Percentiles rank a stretch among this genome's conserved stretches.
Conservation (phyloP, 495 filamentous ascomycete species). For the Penicillium psychrofluorescens region DNA sequence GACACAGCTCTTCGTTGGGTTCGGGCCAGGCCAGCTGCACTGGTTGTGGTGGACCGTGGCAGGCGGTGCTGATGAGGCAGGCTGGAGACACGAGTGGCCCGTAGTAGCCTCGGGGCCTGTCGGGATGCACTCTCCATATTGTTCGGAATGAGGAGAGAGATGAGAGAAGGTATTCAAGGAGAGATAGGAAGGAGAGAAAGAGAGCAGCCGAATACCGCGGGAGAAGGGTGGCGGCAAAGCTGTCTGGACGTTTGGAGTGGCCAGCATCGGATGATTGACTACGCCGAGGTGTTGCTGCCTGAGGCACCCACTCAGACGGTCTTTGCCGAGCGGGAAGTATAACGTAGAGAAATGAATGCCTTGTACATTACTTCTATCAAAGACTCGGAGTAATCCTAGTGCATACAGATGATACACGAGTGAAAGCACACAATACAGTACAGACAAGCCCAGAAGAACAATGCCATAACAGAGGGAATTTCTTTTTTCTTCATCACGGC, state of each 20-base stretch:
- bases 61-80: slow-evolving; percentile 17
- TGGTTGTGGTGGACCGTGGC: slow-evolving; percentile 5
- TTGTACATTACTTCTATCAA: too few species aligned
- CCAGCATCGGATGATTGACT: too few species aligned
- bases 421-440: too few species aligned
- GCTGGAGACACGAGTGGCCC: slow-evolving; percentile 14
- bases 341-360: too few species aligned
- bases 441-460: too few species aligned
- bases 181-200: background rate
- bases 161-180: background rate
- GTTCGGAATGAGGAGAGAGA: background rate
- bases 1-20: slow-evolving; percentile 27
- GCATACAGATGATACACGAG: too few species aligned
- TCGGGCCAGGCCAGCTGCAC: slow-evolving; percentile 15
- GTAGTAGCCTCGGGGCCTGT: slow-evolving; percentile 30
- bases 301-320: background rate
- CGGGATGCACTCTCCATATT: slow-evolving; percentile 38
- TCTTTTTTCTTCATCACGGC: slow-evolving; percentile 3
- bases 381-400: too few species aligned
- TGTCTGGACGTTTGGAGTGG: background rate
- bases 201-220: slow-evolving; percentile 6
- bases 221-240: slow-evolving; percentile 3
- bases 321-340: too few species aligned
- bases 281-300: background rate
- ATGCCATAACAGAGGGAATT: background rate